Percentiles rank a stretch among this genome's conserved stretches.
These are phyloP conservation scores for Singerocomus inundabilis DNA, from an alignment of 1,284 basidiomycete species.

Conservation along the genomic window DNA sequence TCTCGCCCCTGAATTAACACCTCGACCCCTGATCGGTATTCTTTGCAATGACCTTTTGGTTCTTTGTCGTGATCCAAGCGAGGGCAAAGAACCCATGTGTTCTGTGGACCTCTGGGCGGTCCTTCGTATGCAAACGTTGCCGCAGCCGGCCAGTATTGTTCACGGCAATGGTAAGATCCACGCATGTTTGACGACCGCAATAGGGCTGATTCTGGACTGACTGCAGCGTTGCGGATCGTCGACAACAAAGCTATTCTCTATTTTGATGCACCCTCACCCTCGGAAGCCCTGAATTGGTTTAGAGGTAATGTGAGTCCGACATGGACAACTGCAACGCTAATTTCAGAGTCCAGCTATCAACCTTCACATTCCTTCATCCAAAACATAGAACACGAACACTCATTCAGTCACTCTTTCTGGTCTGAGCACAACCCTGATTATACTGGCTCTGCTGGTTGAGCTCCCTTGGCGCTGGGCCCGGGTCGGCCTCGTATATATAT, in stretches of 20 bases:
- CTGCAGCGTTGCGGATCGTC: slow-evolving; percentile 71
- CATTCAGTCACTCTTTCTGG: slow-evolving; percentile 7
- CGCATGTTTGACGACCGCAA: slow-evolving; percentile 8
- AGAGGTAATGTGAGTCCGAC: slow-evolving; percentile 51
- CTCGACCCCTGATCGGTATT: slow-evolving; percentile 73
- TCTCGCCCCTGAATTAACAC: slow-evolving; percentile 78
- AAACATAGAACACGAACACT: slow-evolving; percentile 36
- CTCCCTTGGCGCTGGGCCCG: slow-evolving; percentile 15
- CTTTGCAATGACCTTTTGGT: slow-evolving; percentile 93
- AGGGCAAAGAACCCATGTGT: slow-evolving; percentile 68
- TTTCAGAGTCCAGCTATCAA: slow-evolving; percentile 51
- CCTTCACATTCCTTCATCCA: slow-evolving; percentile 58
- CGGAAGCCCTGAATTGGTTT: slow-evolving; percentile 87
- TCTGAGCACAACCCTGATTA: slow-evolving; percentile 6
- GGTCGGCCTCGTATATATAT: slow-evolving; percentile 36
- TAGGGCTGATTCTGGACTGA: slow-evolving; percentile 4
- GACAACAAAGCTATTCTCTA: slow-evolving; percentile 92
- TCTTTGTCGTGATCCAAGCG: slow-evolving; percentile 78
- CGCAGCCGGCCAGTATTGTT: slow-evolving; percentile 87
- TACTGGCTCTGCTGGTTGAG: slow-evolving; percentile 9
- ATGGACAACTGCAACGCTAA: slow-evolving; percentile 1
- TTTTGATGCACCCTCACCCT: slow-evolving; percentile 81
- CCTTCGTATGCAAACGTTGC: slow-evolving; percentile 85
- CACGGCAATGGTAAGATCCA: slow-evolving; percentile 70
- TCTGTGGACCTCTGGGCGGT: slow-evolving; percentile 91